These are phyloP conservation scores for Ustilago bromivora DNA, from an alignment of 1,284 basidiomycete genomes.

Conservation along the genomic window DNA sequence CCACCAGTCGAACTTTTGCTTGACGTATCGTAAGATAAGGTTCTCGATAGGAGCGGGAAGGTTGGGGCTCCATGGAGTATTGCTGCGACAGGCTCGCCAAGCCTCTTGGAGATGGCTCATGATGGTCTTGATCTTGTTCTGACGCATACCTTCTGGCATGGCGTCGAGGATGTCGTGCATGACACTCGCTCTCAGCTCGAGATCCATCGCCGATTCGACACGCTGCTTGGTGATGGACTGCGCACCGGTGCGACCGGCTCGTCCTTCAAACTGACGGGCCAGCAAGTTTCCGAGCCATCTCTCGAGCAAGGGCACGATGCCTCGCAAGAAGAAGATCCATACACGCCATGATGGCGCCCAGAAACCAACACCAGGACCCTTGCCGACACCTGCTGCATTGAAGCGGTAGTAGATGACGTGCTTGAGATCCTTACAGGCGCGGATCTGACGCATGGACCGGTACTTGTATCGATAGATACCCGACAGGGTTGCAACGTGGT, in stretches of 20 bases:
- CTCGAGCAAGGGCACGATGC: slow-evolving; percentile 96
- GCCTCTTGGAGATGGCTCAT: slow-evolving; percentile 96
- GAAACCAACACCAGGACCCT: slow-evolving; percentile 98
- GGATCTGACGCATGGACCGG: slow-evolving; percentile 99
- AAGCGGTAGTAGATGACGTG: slow-evolving; percentile 85
- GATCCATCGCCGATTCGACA: slow-evolving; percentile 97
- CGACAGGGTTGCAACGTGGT: slow-evolving; percentile 95
- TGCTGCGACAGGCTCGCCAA: slow-evolving; percentile 97
- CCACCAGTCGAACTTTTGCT: slow-evolving; percentile 99
- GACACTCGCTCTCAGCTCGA: slow-evolving; percentile 96
- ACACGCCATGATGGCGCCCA: slow-evolving; percentile 99
- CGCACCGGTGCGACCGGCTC: slow-evolving; percentile 83
- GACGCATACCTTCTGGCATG: slow-evolving; percentile 99
- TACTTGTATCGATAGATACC: slow-evolving; percentile 99
- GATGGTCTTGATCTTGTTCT: slow-evolving; percentile 99
- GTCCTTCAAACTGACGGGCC: slow-evolving; percentile 94
- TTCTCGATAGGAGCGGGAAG: slow-evolving; percentile 99
- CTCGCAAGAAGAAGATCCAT: slow-evolving; percentile 99
- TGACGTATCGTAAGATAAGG: slow-evolving; percentile 98
- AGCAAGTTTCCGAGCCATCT: slow-evolving; percentile 98
- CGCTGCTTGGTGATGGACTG: slow-evolving; percentile 96
- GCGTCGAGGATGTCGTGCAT: slow-evolving; percentile 92
- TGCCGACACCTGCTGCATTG: slow-evolving; percentile 99
- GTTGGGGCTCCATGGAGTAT: slow-evolving; percentile 96
- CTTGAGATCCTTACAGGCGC: slow-evolving; percentile 99